Base-by-base conservation (phyloP, 192 early-diverging fungal genomes). In the Entomortierella lignicola region DNA sequence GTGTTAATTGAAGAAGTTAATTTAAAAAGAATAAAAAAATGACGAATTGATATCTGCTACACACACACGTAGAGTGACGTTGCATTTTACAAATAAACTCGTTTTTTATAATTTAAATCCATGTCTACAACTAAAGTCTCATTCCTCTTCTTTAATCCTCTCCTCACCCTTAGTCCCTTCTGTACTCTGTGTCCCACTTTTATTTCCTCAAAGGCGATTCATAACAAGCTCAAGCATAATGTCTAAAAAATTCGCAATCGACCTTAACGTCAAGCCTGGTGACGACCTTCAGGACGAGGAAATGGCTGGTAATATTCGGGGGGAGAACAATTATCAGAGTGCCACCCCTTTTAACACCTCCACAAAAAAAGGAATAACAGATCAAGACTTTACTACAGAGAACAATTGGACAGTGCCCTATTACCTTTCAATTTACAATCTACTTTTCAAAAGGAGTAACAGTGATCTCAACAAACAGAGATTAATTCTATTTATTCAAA, bases 221-320 rank as follows among this genome's bases (percentile, higher is more conserved):
- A 60, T 29, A 26, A 42, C 21, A 26, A 56, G 31, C 32, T 18
- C 53, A 30, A 41, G n/a, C n/a, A 61, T 55, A 30, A 79, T 79
- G 75, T 55, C 62, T 8, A 68, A 79, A 56, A 79, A 60, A 55
- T 79, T 65, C 63, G 75, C 69, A 37, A 79, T 79, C 43, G 75
- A 79, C 57, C 75, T 79, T 25, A 79, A 56, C 51, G 62, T 79
- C 42, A 65, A 62, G 62, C 75, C 75, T 18, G 67, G 67, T 20
- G 75, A 79, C 18, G 75, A 79, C 50, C 54, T 79, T 15, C 68
- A 70, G 63, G 75, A 79, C 37, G 75, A 79, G 52, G 75, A 79
- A 42, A 79, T 79, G 75, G 61, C 67, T 55, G 75, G 75, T 77
- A 74, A 69, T 54, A 7, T n/a, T n/a, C n/a, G n/a, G n/a, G n/a